Base-by-base conservation (phyloP, 805 yeast genomes). In the Candida manassasensis region DNA sequence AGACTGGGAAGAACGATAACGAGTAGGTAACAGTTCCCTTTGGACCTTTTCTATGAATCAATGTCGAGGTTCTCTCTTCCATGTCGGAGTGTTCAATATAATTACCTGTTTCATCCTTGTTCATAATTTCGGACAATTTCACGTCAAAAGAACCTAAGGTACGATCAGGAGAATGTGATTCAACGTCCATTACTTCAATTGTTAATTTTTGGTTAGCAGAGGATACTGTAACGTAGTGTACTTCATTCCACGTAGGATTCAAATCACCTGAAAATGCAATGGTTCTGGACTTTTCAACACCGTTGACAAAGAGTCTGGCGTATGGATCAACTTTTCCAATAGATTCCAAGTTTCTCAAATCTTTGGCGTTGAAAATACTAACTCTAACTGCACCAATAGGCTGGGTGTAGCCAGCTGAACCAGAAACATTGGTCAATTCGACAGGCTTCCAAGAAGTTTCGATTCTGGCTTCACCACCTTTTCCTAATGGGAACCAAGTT, bases 301-400 rank as follows among this genome's bases (percentile, higher is more conserved):
- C 88, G 53, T 88, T 89, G 32, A 87, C 73, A 52, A 86, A 61
- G 11, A 90, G 67, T 50, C 95, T 78, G 6, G 79, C 77, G 53
- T 90, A 93, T 29, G 99, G 98, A 60, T 93, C 97, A 53, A 88
- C 78, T 49, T 79, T 85, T 41, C 97, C 97, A 40, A 93, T 71
- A 37, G 77, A 82, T 58, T 90, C 97, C 60, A 89, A 71, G 59
- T 93, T 90, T 40, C 83, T 75, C 51, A 93, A 73, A 41, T 78
- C 82, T 38, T 71, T 75, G 28, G 94, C 97, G 41, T 72, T 73
- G 45, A 74, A 75, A 41, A 93, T 59, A 40, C 73, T 68, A 19
- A 93, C 69, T 52, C 97, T 79, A 4, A 89, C 72, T 21, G 84
- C 90, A 55, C 99, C 98, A 54, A 90, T 81, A 33, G 98, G 98